Base-by-base conservation (phyloP, 805 yeast species). In the Dipodascopsis uninucleata region DNA sequence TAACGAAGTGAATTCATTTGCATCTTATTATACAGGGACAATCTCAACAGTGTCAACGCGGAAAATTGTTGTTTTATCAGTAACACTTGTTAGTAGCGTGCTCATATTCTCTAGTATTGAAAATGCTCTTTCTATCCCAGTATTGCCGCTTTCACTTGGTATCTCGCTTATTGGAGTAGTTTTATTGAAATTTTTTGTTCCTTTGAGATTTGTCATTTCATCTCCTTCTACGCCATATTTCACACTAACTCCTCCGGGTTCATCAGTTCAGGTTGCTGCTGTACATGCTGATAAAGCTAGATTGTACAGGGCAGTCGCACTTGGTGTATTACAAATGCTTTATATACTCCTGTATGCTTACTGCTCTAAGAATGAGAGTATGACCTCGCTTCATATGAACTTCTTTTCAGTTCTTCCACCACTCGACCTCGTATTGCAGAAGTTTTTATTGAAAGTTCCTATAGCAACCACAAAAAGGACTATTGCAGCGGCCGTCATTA, bases 331-430 rank as follows among this genome's bases (percentile, higher is more conserved):
- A 21, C 53, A 47, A 22, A 39, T 41, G 8, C 20, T 43, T 7
- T 43, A 21, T 17, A 31, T 43, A 23, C 9, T 28, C 4, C 14
- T 36, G 31, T 43, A 40, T 17, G 43, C 47, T 10, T 31, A 28
- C 35, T 39, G 43, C 10, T 49, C 49, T 35, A 21, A 36, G 10
- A 20, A 45, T 7, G 52, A 50, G 20, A 48, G 25, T 29, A 50
- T 50, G 55, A 16, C 53, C 3, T 43, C 52, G 6, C 17, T 50
- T 26, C 55, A 50, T 37, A 43, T 39, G 55, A 50, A 50, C 41
- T 50, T 42, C 38, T 50, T 50, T 31, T 50, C 55, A n/a, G 49
- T 47, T 10, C 39, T 50, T 10, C 53, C 55, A 2, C 47, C 53
- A 6, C 42, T 48, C 16, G 55, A 50, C 29, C 25, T 39, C 12